A percentile compares a stretch with the other conserved stretches of the same genome.
These are phyloP conservation scores for Aspergillus arachidicola DNA, from an alignment of 2,329 filamentous ascomycete genomes.

Conservation along the genomic window DNA sequence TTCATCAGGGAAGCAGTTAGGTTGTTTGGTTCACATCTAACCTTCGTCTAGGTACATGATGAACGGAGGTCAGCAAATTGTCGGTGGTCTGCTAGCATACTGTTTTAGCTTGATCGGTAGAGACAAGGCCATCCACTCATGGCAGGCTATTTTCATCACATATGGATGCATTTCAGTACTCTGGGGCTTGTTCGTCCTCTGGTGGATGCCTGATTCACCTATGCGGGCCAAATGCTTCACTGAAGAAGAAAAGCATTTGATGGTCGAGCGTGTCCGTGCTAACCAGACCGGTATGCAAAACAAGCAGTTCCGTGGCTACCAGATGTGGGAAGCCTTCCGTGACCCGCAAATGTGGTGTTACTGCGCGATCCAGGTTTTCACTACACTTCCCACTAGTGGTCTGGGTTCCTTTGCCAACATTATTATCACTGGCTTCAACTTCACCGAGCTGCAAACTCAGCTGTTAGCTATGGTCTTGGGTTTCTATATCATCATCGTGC, in stretches of 20 bases:
- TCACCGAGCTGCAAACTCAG: constrained; percentile 68
- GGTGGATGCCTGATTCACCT: constrained; percentile 68
- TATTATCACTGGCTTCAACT: constrained; percentile 71
- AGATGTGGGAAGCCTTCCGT: constrained; percentile 59
- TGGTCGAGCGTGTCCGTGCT: constrained; percentile 62
- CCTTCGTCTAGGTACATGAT: constrained; percentile 62
- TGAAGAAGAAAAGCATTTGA: constrained; percentile 66
- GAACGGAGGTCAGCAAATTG: constrained; percentile 73
- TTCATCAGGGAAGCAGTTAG: background rate
- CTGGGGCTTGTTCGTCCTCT: constrained; percentile 66
- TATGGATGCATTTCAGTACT: constrained; percentile 66
- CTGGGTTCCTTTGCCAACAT: constrained; percentile 74
- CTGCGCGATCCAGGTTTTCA: constrained; percentile 67
- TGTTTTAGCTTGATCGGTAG: constrained; percentile 54
- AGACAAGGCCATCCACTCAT: constrained; percentile 60
- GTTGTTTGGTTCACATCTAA: constrained; percentile 2
- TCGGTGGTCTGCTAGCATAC: constrained; percentile 69
- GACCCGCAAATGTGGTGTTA: constrained; percentile 71
- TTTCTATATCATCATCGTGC: constrained; percentile 70
- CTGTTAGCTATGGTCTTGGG: constrained; percentile 73
- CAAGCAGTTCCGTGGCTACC: constrained; percentile 55
- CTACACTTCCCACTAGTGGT: constrained; percentile 72
- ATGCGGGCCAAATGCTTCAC: constrained; percentile 72
- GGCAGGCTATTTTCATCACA: constrained; percentile 69
- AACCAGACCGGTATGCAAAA: constrained; percentile 67